These are phyloP conservation scores for Skeletonema marinoi DNA, from an alignment of 108 stramenopile genomes.

Conservation along the genomic window DNA sequence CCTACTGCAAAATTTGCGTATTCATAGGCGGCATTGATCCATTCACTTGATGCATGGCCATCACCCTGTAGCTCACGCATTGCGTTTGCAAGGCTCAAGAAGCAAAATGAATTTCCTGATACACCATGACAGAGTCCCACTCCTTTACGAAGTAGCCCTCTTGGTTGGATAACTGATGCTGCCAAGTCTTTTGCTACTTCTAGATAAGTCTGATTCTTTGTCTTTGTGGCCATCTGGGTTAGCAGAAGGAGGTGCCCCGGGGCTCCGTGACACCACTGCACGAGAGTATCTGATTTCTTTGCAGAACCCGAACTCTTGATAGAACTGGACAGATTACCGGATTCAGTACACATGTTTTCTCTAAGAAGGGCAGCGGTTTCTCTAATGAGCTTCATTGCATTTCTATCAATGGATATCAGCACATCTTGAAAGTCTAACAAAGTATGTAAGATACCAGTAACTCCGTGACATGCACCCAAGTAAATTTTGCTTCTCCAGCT, in stretches of 20 bases:
- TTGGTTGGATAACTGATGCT: constrained; percentile 53
- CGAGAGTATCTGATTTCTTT: constrained; percentile 45
- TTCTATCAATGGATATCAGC: constrained; percentile 25
- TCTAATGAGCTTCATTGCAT: constrained; percentile 31
- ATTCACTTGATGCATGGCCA: background rate
- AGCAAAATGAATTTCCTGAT: constrained; percentile 70
- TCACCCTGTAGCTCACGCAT: background rate
- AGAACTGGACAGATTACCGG: constrained; percentile 58
- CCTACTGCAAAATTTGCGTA: constrained; percentile 43
- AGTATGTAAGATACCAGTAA: constrained; percentile 67
- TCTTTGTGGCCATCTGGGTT: constrained; percentile 6
- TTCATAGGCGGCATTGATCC: constrained; percentile 34
- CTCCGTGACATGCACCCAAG: constrained; percentile 77
- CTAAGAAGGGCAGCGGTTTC: constrained; percentile 42
- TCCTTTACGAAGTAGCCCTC: constrained; percentile 64
- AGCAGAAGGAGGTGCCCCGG: constrained; percentile 66
- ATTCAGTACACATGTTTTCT: constrained; percentile 23
- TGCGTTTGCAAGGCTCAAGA: constrained; percentile 49
- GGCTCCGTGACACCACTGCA: constrained; percentile 82
- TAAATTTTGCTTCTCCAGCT: constrained; percentile 67
- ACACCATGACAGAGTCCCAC: constrained; percentile 81
- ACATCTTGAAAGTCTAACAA: constrained; percentile 51
- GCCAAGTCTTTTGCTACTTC: constrained; percentile 50
- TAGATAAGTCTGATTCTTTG: constrained; percentile 42
- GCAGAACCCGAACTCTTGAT: constrained; percentile 7